Conservation (phyloP, 495 filamentous ascomycete genomes). For the Penicillium canariense region DNA sequence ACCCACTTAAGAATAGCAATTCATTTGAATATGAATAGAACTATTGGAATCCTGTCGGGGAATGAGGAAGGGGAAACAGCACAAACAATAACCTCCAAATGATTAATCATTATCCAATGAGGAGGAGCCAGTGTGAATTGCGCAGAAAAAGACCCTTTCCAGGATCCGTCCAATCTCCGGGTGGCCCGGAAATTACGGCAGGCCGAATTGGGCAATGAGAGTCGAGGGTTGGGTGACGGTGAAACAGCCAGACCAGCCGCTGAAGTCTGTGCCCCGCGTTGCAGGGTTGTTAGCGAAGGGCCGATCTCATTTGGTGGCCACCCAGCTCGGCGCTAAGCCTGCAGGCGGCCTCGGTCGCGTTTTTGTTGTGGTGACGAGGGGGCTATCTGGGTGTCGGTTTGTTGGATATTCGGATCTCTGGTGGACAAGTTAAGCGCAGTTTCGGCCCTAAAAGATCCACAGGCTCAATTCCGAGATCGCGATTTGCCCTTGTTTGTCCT, state of each 20-base stretch:
- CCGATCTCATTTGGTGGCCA: constrained; percentile 12
- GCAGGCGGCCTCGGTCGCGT: neutral
- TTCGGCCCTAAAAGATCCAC: neutral
- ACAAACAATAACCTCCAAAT: neutral
- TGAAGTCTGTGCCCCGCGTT: constrained; percentile 20
- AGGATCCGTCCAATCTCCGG: constrained; percentile 4
- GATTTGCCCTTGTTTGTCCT: neutral
- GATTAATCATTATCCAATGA: neutral
- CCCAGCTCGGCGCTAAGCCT: neutral
- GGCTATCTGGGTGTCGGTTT: no score
- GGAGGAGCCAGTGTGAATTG: neutral
- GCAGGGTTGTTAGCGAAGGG: constrained; percentile 12
- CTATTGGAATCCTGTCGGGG: neutral
- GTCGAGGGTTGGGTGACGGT: constrained; percentile 1
- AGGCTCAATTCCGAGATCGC: neutral
- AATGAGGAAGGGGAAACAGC: no score
- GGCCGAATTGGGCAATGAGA: constrained; percentile 5
- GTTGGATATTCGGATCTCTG: no score
- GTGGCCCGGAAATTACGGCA: constrained; percentile 15
- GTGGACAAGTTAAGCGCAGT: neutral
- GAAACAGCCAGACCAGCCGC: constrained; percentile 8
- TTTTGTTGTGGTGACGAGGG: neutral
- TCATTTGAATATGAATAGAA: neutral
- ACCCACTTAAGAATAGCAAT: neutral
- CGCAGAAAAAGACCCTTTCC: neutral